Evolutionary conservation across 208 protist species (phyloP).

Genomic region (Naegleria fowleri): DNA sequence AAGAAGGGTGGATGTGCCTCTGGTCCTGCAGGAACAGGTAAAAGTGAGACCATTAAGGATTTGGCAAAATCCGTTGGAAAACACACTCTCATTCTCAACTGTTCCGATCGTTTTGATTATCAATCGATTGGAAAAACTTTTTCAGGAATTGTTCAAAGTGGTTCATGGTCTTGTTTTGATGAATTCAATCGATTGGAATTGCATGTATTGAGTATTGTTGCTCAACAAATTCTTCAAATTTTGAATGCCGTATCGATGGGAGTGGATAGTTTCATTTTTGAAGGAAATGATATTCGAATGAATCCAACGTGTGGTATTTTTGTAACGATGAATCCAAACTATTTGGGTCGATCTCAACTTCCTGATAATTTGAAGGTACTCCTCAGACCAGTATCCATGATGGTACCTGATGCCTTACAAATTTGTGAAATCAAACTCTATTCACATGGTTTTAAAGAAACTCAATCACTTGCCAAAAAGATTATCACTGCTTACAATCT

Average conservation of each 20-base stretch:
- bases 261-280: slow-evolving; percentile 77
- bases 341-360: slow-evolving; percentile 94
- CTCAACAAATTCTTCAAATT: slow-evolving; percentile 93
- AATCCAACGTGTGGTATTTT: slow-evolving; percentile 92
- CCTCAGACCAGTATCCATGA: slow-evolving; percentile 96
- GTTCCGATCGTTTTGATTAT: slow-evolving; percentile 94
- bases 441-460: slow-evolving; percentile 90
- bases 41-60: slow-evolving; percentile 98
- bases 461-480: slow-evolving; percentile 86
- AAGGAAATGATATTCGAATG: slow-evolving; percentile 86
- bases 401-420: slow-evolving; percentile 91
- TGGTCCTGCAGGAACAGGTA: slow-evolving; percentile 95
- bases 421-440: slow-evolving; percentile 97
- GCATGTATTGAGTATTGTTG: slow-evolving; percentile 96
- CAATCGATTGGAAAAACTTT: slow-evolving; percentile 90
- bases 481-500: slow-evolving; percentile 92
- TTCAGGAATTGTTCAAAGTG: slow-evolving; percentile 91
- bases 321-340: slow-evolving; percentile 98
- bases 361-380: slow-evolving; percentile 97
- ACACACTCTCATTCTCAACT: slow-evolving; percentile 97
- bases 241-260: slow-evolving; percentile 70
- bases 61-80: slow-evolving; percentile 92
- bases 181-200: slow-evolving; percentile 98
- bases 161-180: slow-evolving; percentile 95
- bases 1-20: slow-evolving; percentile 81